A percentile compares a stretch with the other conserved stretches of the same genome.
Evolutionary conservation across 768 basidiomycete species (phyloP).

Genomic region (Pleurotus tuoliensis): DNA sequence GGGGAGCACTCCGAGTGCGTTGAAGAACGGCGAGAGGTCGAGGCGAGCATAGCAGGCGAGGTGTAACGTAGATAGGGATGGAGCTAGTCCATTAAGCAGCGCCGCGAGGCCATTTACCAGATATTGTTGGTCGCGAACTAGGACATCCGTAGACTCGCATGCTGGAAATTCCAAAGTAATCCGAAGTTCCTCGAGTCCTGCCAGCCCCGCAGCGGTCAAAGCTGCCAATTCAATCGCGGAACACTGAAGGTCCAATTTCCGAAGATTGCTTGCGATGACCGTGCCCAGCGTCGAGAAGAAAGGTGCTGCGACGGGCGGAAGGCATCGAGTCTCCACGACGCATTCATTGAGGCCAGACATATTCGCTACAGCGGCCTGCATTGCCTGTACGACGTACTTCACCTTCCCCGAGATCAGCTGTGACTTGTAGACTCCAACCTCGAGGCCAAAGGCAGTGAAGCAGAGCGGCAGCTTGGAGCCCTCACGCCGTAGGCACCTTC

Average conservation of each 20-base stretch:
- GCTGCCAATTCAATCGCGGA: conserved; percentile 2
- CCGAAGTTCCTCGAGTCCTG: neutral
- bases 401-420: no score
- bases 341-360: neutral
- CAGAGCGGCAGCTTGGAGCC: neutral
- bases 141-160: no score
- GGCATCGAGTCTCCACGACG: neutral
- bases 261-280: no score
- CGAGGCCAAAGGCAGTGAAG: no score
- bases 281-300: neutral
- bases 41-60: conserved; percentile 28
- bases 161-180: no score
- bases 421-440: no score
- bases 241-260: no score
- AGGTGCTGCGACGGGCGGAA: neutral
- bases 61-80: conserved; percentile 21
- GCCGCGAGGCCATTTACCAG: no score
- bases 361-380: neutral
- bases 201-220: neutral
- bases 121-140: no score
- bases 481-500: neutral
- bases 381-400: neutral
- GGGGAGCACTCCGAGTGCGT: conserved; percentile 21
- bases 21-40: conserved; percentile 31
- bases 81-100: no score